Evolutionary conservation across 73 alveolate species (phyloP), one percentile per base, ranked within the genome.

Genomic region (Paramecium caudatum): DNA sequence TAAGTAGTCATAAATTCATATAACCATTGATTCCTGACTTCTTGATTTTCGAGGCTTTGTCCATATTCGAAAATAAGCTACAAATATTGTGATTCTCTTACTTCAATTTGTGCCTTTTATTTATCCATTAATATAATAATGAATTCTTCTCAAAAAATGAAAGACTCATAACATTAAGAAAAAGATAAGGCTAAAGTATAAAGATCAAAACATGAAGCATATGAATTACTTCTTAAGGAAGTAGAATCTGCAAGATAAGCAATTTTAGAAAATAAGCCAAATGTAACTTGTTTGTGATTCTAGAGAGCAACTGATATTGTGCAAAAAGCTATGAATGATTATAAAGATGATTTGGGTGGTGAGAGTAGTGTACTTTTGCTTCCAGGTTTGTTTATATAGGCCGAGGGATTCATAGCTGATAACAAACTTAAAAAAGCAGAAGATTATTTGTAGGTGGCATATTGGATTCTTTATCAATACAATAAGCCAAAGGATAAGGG

Each of bases 341-440:
- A 62, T 27, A 86, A 86, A 46, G 93, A 86, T 55, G 65, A 37
- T 43, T 63, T 86, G 45, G 93, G 93, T 41, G 96, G 94, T 4
- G 98, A 95, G 82, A 87, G 82, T 47, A 91, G 96, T 21, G 93
- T 95, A 15, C 94, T 91, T 46, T 80, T 95, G 12, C 94, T 95
- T 1, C 98, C 98, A 19, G 97, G 97, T n/a, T 95, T 92, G 48
- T 95, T 93, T 85, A 94, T 95, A 45, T 90, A 91, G 27, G 98
- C 98, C 3, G 98, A 95, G 41, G 97, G 95, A 19, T 63, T 63
- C 33, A 63, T 39, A 86, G 90, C 87, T 15, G 88, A 62, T 39
- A 82, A 91, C 4, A 91, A 94, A 82, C 70, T 95, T 8, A 95
- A 95, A 82, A 95, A 95, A 61, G 98, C 98, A 5, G 98, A 95